Evolutionary conservation across 768 basidiomycete species (phyloP).

Genomic region (Trametes cubensis): DNA sequence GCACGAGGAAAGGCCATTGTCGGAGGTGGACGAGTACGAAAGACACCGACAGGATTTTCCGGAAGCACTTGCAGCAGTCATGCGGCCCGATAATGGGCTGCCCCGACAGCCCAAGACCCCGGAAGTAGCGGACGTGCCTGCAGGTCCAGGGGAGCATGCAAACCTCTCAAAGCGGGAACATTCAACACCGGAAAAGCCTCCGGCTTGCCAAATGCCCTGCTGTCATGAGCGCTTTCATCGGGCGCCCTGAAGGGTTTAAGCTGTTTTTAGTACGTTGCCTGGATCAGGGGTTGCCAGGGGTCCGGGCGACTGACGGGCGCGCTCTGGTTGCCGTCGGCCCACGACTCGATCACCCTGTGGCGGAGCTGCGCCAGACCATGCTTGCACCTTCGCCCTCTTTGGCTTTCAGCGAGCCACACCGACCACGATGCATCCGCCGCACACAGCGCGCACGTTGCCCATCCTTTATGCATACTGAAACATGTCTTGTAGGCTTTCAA

Average conservation of each 20-base stretch:
- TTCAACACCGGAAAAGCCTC: background rate
- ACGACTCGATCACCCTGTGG: constrained; percentile 6
- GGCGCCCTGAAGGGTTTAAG: background rate
- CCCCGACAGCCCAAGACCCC: constrained; percentile 4
- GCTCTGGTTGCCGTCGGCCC: constrained; percentile 3
- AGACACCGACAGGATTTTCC: constrained; percentile 19
- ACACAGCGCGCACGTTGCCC: background rate
- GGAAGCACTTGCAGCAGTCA: constrained; percentile 1
- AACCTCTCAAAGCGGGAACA: constrained; percentile 4
- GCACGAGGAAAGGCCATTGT: background rate
- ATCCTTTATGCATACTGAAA: background rate
- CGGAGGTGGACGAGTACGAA: constrained; percentile 1
- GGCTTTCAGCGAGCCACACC: constrained; percentile 1
- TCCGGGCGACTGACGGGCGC: background rate
- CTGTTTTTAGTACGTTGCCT: background rate
- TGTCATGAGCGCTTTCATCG: background rate
- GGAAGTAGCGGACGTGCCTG: background rate
- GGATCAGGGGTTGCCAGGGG: constrained; percentile 21
- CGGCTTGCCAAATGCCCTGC: background rate
- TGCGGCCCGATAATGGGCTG: background rate
- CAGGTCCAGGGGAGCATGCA: constrained; percentile 6
- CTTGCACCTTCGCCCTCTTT: constrained; percentile 4
- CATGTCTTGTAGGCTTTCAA: background rate
- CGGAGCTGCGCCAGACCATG: background rate
- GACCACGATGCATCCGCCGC: background rate